phyloP scores from a whole-genome alignment of 306 rosid species.

The Ormosia semicastrata region DNA sequence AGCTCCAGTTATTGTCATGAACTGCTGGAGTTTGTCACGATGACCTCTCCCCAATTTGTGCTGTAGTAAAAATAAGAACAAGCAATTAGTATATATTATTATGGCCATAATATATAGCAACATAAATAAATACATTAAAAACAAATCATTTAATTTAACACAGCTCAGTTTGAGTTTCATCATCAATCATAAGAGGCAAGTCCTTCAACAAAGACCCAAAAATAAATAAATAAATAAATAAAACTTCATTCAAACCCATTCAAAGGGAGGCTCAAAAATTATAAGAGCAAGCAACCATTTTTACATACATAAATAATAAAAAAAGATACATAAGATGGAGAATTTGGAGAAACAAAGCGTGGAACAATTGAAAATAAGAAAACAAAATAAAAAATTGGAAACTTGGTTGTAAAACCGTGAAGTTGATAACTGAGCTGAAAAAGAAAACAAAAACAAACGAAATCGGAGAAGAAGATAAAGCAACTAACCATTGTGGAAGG shows the following conservation, averaged over 20 bases:
- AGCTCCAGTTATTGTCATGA: constrained; percentile 85
- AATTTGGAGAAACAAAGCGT: background rate
- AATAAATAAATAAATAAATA: background rate
- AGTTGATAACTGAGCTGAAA: background rate
- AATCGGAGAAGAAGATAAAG: constrained; percentile 4
- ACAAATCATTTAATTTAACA: constrained; percentile 3
- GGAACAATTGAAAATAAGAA: background rate
- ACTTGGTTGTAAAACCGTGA: background rate
- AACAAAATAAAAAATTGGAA: background rate
- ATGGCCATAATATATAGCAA: background rate
- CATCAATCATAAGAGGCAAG: constrained; percentile 9
- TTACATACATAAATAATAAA: background rate
- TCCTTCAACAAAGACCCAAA: background rate
- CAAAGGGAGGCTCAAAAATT: background rate
- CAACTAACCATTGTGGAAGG: constrained; percentile 26
- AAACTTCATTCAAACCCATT: background rate
- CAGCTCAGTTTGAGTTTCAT: background rate
- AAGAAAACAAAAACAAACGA: background rate
- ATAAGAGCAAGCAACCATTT: background rate
- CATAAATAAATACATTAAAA: background rate
- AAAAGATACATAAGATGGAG: background rate
- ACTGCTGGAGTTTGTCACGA: constrained; percentile 97
- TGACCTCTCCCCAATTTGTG: constrained; percentile 89
- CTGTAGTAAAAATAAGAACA: constrained; percentile 47
- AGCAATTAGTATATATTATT: background rate